A percentile compares a stretch with the other conserved stretches of the same genome.
phyloP scores from a whole-genome alignment of 2,329 filamentous ascomycete species.

The Xylariaceae sp. region DNA sequence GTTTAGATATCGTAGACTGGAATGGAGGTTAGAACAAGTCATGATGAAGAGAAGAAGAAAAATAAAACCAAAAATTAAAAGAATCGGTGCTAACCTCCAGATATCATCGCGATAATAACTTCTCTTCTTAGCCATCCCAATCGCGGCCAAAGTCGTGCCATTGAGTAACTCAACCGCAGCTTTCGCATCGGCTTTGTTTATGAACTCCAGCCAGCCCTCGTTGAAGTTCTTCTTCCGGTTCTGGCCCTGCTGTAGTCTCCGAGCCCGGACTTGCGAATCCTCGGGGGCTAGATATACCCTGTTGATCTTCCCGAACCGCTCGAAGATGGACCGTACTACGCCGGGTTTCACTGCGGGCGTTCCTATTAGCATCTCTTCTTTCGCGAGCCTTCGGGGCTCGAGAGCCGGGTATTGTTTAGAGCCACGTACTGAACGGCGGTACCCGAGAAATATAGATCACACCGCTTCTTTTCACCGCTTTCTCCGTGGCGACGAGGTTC shows the following conservation, averaged over 20 bases:
- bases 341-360: conserved; percentile 55
- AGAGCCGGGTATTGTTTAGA: not conserved
- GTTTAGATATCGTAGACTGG: conserved; percentile 63
- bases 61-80: not conserved
- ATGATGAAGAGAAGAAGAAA: not conserved
- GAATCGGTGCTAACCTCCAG: conserved; percentile 56
- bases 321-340: conserved; percentile 39
- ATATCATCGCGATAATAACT: conserved; percentile 81
- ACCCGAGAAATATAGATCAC: conserved; percentile 80
- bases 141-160: conserved; percentile 52
- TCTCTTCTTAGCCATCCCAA: conserved; percentile 74
- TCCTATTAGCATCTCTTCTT: not conserved
- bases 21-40: not conserved
- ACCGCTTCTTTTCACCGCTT: conserved; percentile 67
- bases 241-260: conserved; percentile 66
- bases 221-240: conserved; percentile 80
- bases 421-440: conserved; percentile 72
- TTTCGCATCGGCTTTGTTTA: conserved; percentile 71
- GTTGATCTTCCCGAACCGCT: conserved; percentile 70
- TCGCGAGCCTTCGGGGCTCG: not conserved
- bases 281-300: conserved; percentile 30
- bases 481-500: conserved; percentile 62
- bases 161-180: conserved; percentile 72
- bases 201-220: conserved; percentile 84
- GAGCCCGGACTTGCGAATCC: conserved; percentile 60